Evolutionary conservation across 176 grass and related monocot genomes (phyloP).

Genomic region (Zea mays): DNA sequence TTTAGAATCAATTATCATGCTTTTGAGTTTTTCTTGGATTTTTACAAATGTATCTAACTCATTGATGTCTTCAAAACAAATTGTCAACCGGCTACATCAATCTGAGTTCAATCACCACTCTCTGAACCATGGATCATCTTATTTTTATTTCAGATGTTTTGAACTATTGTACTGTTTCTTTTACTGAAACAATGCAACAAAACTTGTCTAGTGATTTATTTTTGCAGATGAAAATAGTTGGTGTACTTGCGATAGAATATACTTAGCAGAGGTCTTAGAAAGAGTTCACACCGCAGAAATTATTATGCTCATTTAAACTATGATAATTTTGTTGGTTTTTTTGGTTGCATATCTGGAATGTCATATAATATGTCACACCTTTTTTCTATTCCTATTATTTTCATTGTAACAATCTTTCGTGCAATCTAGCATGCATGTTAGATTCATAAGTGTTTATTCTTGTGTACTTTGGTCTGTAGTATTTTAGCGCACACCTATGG

Average conservation of each 20-base stretch:
- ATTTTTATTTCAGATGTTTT: not conserved
- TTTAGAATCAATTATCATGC: conserved; percentile 11
- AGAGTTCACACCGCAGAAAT: not conserved
- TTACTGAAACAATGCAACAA: conserved; percentile 3
- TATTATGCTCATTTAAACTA: conserved; percentile 5
- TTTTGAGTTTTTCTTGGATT: not conserved
- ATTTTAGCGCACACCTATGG: not conserved
- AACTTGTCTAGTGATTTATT: conserved; percentile 3
- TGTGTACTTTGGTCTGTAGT: not conserved
- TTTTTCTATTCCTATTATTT: conserved; percentile 10
- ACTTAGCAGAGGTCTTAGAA: not conserved
- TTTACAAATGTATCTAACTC: not conserved
- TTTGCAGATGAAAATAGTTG: conserved; percentile 23
- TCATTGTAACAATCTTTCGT: not conserved
- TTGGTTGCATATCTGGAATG: not conserved
- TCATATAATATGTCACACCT: not conserved
- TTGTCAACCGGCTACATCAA: not conserved
- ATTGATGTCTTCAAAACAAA: not conserved
- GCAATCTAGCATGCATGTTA: not conserved
- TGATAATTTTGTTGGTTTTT: not conserved
- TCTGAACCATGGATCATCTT: not conserved
- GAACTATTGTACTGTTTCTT: not conserved
- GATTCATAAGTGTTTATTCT: conserved; percentile 14
- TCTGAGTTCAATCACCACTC: not conserved
- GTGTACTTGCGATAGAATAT: not conserved